Evolutionary conservation across 179 eudicot genomes (phyloP), one percentile per base, ranked within the genome.

Genomic region (Camellia oleifera): DNA sequence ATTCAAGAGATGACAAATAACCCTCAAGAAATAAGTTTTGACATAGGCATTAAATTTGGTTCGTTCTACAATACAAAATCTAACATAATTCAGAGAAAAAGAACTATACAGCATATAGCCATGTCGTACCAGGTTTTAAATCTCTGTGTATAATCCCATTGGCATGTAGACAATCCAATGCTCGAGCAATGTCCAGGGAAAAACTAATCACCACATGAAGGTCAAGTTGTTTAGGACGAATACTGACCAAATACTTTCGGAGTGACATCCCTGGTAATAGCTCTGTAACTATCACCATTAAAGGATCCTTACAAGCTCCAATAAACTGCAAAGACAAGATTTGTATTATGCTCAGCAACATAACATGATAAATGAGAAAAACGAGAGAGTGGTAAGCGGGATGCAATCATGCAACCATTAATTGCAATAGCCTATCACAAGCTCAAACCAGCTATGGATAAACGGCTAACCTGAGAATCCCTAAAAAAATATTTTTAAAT

Each of bases 61-160:
- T 81, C 15, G 18, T 40, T 70, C 44, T 20, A 69, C 62, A 12
- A 58, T 66, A 13, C 53, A 78, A 74, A 67, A 61, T 53, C 32
- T 7, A 72, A 50, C 17, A 66, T 17, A 17, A 72, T n/a, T 50
- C 32, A 13, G 11, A 69, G 45, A 60, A 76, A 17, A 77, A 42
- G 62, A 58, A 70, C 61, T 44, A 78, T 69, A 72, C 83, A 84
- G 74, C 65, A 50, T 26, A 73, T 57, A 77, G 81, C 81, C 84
- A 71, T 46, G 53, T 20, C n/a, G 69, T 94, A 96, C 99, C 99
- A 80, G 99, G 98, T 83, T 96, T 96, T 78, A 96, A 85, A 87
- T 96, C 99, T 90, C 99, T 88, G 88, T 96, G 99, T 82, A 96
- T 94, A 72, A 94, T 96, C 77, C 98, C 99, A 87, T 96, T 96